Conservation (phyloP, 148 eudicot species). For the Chenopodium berlandieri region DNA sequence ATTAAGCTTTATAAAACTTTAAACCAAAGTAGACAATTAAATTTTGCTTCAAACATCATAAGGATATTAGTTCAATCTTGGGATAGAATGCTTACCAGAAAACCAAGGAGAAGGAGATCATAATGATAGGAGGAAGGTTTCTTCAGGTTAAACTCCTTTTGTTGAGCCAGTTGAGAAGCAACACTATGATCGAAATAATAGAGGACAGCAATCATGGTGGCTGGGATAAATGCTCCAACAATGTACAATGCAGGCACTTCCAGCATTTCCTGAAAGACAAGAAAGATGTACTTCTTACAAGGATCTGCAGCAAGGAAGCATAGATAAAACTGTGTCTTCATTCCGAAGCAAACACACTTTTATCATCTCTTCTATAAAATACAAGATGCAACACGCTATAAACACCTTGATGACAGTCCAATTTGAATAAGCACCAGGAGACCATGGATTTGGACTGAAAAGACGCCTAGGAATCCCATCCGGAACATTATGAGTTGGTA, state of each 20-base stretch:
- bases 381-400: neutral
- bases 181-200: slow-evolving; percentile 99
- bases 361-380: neutral
- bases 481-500: slow-evolving; percentile 78
- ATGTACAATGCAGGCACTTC: slow-evolving; percentile 78
- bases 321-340: neutral
- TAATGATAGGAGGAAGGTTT: slow-evolving; percentile 96
- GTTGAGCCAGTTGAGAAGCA: slow-evolving; percentile 98
- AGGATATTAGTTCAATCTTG: neutral
- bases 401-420: slow-evolving; percentile 95
- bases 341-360: neutral
- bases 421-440: slow-evolving; percentile 90
- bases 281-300: slow-evolving; percentile 5
- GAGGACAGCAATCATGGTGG: slow-evolving; percentile 98
- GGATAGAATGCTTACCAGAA: slow-evolving; percentile 50
- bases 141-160: slow-evolving; percentile 87
- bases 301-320: slow-evolving; percentile 1
- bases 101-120: slow-evolving; percentile 91
- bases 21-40: neutral
- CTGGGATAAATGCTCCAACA: slow-evolving; percentile 94
- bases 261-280: slow-evolving; percentile 70
- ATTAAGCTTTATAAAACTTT: neutral
- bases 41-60: neutral
- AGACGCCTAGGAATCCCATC: slow-evolving; percentile 91
- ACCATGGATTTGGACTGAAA: slow-evolving; percentile 98